Percentiles rank a stretch among this genome's conserved stretches.
Evolutionary conservation across 2,329 filamentous ascomycete genomes (phyloP).

Genomic region (Cladosporium halotolerans): DNA sequence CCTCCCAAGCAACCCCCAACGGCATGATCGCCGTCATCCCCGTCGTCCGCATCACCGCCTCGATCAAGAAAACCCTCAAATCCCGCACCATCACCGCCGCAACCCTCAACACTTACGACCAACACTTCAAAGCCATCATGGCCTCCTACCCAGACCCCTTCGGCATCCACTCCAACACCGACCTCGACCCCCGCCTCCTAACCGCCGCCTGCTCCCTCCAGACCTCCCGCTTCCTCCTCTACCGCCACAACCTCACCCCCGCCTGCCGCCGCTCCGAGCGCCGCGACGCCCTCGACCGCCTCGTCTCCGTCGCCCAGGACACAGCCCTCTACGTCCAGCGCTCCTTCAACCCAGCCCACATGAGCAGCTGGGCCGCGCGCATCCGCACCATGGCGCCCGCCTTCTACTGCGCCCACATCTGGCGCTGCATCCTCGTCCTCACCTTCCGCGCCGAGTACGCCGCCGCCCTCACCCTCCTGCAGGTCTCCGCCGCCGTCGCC

Average conservation of each 20-base stretch:
- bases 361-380: constrained; percentile 46
- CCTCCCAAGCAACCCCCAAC: constrained; percentile 50
- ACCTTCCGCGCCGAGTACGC: constrained; percentile 68
- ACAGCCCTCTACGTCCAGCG: constrained; percentile 71
- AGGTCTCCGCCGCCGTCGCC: constrained; percentile 64
- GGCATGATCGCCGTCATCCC: constrained; percentile 74
- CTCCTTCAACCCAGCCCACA: constrained; percentile 34
- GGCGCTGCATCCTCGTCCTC: constrained; percentile 77
- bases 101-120: constrained; percentile 71
- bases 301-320: constrained; percentile 66
- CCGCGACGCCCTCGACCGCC: constrained; percentile 67
- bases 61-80: constrained; percentile 64
- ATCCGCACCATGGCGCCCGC: constrained; percentile 64
- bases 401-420: constrained; percentile 75
- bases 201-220: constrained; percentile 73
- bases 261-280: constrained; percentile 61
- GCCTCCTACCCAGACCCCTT: constrained; percentile 69
- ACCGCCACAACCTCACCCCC: constrained; percentile 81
- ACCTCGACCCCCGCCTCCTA: constrained; percentile 68
- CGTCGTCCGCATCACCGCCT: constrained; percentile 69
- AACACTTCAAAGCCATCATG: constrained; percentile 70
- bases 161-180: constrained; percentile 58
- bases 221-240: constrained; percentile 74
- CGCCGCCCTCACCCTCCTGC: constrained; percentile 65
- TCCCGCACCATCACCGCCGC: constrained; percentile 59